Conservation (phyloP, 805 yeast genomes). For the Candida suzukii region DNA sequence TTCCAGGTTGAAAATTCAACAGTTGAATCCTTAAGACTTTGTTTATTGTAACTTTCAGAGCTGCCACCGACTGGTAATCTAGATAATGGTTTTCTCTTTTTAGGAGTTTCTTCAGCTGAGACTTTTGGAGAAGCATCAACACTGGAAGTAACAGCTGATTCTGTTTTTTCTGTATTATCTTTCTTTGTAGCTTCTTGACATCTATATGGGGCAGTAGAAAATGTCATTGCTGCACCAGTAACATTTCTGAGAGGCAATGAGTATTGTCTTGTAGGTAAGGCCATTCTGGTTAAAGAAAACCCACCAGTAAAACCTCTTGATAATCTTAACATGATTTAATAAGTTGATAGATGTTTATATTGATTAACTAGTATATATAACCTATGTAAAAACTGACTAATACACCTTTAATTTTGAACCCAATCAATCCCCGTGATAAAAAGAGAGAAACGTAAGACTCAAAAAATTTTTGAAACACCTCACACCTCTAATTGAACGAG, state of each 20-base stretch:
- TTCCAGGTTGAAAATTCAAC: slow-evolving; percentile 83
- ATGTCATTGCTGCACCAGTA: no score
- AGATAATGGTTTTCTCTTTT: slow-evolving; percentile 57
- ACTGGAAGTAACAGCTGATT: not conserved
- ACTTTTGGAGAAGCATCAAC: not conserved
- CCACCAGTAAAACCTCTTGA: not conserved
- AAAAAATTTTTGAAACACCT: no score
- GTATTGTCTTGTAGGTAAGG: not conserved
- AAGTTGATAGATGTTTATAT: no score
- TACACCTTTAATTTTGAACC: no score
- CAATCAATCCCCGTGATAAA: no score
- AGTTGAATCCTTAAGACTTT: slow-evolving; percentile 26
- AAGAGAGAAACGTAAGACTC: no score
- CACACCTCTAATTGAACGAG: no score
- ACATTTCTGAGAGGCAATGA: no score
- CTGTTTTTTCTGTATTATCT: not conserved
- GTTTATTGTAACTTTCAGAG: slow-evolving; percentile 24
- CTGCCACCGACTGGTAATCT: slow-evolving; percentile 72
- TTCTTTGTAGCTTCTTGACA: not conserved
- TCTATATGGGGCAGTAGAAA: not conserved
- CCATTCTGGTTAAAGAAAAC: not conserved
- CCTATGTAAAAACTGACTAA: no score
- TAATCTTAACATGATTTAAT: not conserved
- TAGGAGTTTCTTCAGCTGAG: not conserved
- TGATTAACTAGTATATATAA: no score